Evolutionary conservation across 768 basidiomycete genomes (phyloP).

Genomic region (Lyophyllum decastes): DNA sequence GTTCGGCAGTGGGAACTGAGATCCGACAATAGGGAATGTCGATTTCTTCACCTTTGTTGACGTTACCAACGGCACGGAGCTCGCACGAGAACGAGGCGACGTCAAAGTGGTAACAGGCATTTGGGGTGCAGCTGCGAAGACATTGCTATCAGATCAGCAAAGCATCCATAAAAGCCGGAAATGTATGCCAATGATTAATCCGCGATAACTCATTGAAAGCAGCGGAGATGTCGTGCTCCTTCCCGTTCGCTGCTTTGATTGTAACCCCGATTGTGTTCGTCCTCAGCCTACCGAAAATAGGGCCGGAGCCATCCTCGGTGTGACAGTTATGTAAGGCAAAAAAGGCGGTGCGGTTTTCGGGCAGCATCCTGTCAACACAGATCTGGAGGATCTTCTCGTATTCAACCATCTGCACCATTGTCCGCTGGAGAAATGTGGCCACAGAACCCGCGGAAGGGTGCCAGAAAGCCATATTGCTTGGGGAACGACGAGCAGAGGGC

Average conservation of each 20-base stretch:
- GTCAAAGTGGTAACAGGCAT: slow-evolving; percentile 21
- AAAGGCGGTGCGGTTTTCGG: slow-evolving; percentile 22
- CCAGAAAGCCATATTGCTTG: no score
- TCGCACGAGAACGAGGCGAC: slow-evolving; percentile 27
- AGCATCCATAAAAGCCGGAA: no score
- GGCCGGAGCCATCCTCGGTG: slow-evolving; percentile 32
- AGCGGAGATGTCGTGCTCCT: background rate
- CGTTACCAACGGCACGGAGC: slow-evolving; percentile 27
- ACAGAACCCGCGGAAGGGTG: background rate
- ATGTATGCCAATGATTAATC: slow-evolving; percentile 6
- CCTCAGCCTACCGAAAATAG: slow-evolving; percentile 25
- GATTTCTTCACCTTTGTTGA: slow-evolving; percentile 36
- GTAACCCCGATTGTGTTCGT: slow-evolving; percentile 28
- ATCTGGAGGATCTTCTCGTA: slow-evolving; percentile 15
- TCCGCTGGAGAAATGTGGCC: background rate
- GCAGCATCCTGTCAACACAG: slow-evolving; percentile 22
- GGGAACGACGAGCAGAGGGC: slow-evolving; percentile 28
- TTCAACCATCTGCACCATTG: slow-evolving; percentile 8
- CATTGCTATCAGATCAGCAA: background rate
- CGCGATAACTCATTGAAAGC: slow-evolving; percentile 1
- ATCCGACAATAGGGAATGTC: slow-evolving; percentile 26
- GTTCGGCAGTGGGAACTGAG: slow-evolving; percentile 13
- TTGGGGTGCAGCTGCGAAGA: slow-evolving; percentile 24
- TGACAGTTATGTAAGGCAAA: slow-evolving; percentile 29
- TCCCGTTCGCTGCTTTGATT: background rate